Percentiles rank a stretch among this genome's conserved stretches.
phyloP scores from a whole-genome alignment of 2,329 filamentous ascomycete genomes.

The Fusarium marasasianum region DNA sequence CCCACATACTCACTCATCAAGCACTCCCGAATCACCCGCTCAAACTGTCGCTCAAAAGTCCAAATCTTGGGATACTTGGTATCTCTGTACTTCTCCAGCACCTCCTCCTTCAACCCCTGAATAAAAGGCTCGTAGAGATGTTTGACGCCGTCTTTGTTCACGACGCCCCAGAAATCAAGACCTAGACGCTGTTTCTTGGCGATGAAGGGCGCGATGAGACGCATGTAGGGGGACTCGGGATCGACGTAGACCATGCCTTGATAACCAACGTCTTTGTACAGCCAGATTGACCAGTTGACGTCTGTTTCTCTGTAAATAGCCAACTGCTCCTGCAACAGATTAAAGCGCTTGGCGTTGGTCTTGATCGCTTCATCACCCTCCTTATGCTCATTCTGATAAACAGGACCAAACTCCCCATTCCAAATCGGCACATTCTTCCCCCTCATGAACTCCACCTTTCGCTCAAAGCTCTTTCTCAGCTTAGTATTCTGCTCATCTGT shows the following conservation, averaged over 20 bases:
- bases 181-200: slow-evolving; percentile 64
- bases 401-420: slow-evolving; percentile 63
- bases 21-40: slow-evolving; percentile 52
- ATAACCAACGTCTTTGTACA: slow-evolving; percentile 66
- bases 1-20: slow-evolving; percentile 59
- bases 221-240: slow-evolving; percentile 59
- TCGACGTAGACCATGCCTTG: slow-evolving; percentile 64
- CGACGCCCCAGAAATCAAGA: slow-evolving; percentile 64
- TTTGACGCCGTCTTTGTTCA: slow-evolving; percentile 43
- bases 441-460: slow-evolving; percentile 57
- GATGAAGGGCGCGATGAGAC: slow-evolving; percentile 60
- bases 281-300: slow-evolving; percentile 68
- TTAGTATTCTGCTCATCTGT: slow-evolving; percentile 54
- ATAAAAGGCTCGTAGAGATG: slow-evolving; percentile 52
- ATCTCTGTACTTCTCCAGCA: slow-evolving; percentile 53
- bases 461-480: slow-evolving; percentile 51
- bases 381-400: slow-evolving; percentile 52
- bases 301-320: slow-evolving; percentile 46
- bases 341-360: slow-evolving; percentile 54
- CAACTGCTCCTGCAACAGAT: slow-evolving; percentile 54
- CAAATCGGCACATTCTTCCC: slow-evolving; percentile 54
- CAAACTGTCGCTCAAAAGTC: slow-evolving; percentile 61
- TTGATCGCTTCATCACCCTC: slow-evolving; percentile 50
- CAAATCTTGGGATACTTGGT: slow-evolving; percentile 60
- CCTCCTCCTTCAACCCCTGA: slow-evolving; percentile 54